These are phyloP conservation scores for Leccinellum luteum DNA, from an alignment of 768 basidiomycete genomes.

Conservation along the genomic window DNA sequence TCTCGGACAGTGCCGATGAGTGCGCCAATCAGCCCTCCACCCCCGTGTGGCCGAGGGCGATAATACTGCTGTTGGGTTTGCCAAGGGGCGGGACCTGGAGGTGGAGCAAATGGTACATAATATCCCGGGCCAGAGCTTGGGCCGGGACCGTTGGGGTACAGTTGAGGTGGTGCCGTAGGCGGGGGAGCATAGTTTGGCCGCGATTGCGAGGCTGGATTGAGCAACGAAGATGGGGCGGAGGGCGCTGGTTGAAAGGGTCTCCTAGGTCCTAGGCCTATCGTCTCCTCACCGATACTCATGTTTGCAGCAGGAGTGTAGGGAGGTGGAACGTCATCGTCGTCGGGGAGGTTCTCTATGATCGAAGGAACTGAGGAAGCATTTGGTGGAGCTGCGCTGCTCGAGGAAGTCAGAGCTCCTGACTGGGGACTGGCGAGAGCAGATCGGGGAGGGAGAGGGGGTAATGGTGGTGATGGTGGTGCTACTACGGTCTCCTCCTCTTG, in stretches of 20 bases:
- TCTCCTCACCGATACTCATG: conserved; percentile 58
- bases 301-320: conserved; percentile 65
- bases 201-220: neutral
- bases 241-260: conserved; percentile 57
- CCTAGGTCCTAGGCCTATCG: conserved; percentile 59
- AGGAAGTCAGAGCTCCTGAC: too few relatives aligned
- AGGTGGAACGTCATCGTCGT: conserved; percentile 60
- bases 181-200: neutral
- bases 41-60: conserved; percentile 9
- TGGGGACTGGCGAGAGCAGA: neutral
- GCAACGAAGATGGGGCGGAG: conserved; percentile 1
- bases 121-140: conserved; percentile 2
- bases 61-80: conserved; percentile 18
- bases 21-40: conserved; percentile 28
- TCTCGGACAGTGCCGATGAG: conserved; percentile 28
- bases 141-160: neutral
- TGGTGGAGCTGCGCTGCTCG: neutral
- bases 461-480: conserved; percentile 1
- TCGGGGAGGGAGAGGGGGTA: conserved; percentile 5
- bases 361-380: too few relatives aligned
- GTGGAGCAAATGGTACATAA: conserved; percentile 8
- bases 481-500: too few relatives aligned
- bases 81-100: conserved; percentile 17
- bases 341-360: conserved; percentile 11
- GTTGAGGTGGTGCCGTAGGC: neutral